These are phyloP conservation scores for Fusarium sp. DNA, from an alignment of 2,329 filamentous ascomycete genomes.

Conservation along the genomic window DNA sequence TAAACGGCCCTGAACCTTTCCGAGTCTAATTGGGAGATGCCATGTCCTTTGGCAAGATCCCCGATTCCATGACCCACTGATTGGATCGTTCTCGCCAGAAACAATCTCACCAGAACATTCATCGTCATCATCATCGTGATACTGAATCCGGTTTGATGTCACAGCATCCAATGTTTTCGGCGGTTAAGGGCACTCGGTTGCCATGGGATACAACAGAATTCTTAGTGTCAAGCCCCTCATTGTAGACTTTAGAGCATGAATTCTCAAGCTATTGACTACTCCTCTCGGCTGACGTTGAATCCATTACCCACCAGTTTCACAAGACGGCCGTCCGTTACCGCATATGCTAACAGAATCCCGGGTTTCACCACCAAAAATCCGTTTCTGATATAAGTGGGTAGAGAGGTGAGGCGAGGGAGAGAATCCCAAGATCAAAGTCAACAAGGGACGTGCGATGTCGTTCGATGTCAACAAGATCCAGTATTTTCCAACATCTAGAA, in stretches of 20 bases:
- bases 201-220: constrained; percentile 35
- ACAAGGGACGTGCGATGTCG: constrained; percentile 2
- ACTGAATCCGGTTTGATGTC: constrained; percentile 25
- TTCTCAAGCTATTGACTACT: constrained; percentile 6
- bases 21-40: constrained; percentile 7
- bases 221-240: constrained; percentile 21
- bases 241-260: constrained; percentile 13
- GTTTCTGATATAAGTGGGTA: constrained; percentile 31
- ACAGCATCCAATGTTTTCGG: constrained; percentile 19
- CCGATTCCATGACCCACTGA: constrained; percentile 15
- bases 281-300: constrained; percentile 12
- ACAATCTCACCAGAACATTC: constrained; percentile 11
- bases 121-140: constrained; percentile 19
- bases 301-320: constrained; percentile 28
- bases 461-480: constrained; percentile 12
- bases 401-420: not conserved
- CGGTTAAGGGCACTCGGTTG: constrained; percentile 30
- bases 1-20: constrained; percentile 23
- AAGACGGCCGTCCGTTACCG: constrained; percentile 4
- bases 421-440: not conserved
- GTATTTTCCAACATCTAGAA: not conserved
- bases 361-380: constrained; percentile 19
- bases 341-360: not conserved
- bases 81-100: constrained; percentile 24
- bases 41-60: constrained; percentile 21